phyloP scores from a whole-genome alignment of 1,139 yeast genomes.

The Hansenula sp. region DNA sequence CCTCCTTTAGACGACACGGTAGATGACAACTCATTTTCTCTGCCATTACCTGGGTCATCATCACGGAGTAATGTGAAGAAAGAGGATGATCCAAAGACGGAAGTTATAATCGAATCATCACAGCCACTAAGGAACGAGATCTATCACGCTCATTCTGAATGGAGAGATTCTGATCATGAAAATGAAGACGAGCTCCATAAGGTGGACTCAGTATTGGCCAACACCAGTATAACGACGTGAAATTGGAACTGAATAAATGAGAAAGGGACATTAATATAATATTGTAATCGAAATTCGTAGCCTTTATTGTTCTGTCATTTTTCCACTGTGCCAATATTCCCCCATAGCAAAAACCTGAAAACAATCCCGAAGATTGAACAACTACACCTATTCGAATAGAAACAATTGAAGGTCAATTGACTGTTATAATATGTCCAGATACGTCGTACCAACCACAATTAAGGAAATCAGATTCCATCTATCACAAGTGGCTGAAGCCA shows the following conservation, averaged over 20 bases:
- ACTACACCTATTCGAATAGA: no score
- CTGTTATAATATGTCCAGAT: slow-evolving; percentile 3
- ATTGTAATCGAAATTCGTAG: not conserved
- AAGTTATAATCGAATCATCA: no score
- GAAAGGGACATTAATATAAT: not conserved
- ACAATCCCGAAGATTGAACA: not conserved
- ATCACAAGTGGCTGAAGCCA: slow-evolving; percentile 16
- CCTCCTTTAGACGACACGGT: slow-evolving; percentile 2
- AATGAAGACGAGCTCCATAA: slow-evolving; percentile 3
- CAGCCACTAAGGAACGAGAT: not conserved
- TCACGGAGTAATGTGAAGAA: not conserved
- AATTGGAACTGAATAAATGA: not conserved
- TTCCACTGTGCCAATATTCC: not conserved
- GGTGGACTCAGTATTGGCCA: not conserved
- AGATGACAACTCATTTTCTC: slow-evolving; percentile 27
- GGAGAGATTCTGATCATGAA: slow-evolving; percentile 10
- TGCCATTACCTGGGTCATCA: slow-evolving; percentile 24
- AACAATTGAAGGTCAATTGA: not conserved
- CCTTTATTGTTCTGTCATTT: not conserved
- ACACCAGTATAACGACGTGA: not conserved
- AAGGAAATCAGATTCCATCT: slow-evolving; percentile 22
- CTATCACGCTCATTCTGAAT: slow-evolving; percentile 5
- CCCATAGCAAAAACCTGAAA: not conserved
- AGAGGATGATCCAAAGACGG: not conserved
- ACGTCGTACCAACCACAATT: slow-evolving; percentile 11